A percentile compares a stretch with the other conserved stretches of the same genome.
phyloP scores from a whole-genome alignment of 2,329 filamentous ascomycete species.

The Cadophora sp. region DNA sequence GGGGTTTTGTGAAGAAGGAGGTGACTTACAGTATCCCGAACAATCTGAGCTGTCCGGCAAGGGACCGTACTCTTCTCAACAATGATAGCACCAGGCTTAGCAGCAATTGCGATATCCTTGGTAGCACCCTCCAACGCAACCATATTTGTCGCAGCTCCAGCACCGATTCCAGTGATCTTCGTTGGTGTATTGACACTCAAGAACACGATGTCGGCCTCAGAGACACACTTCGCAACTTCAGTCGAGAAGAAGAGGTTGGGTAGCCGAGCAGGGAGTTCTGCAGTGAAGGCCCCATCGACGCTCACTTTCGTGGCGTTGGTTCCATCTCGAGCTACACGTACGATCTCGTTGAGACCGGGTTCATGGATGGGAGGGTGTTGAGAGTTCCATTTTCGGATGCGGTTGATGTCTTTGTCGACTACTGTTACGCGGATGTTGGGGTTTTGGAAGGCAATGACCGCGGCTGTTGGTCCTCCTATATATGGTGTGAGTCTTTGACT shows the following conservation, averaged over 20 bases:
- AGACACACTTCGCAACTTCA: conserved; percentile 66
- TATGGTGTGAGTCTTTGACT: not conserved
- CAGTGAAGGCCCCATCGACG: conserved; percentile 14
- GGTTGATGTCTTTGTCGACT: conserved; percentile 69
- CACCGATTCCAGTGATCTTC: conserved; percentile 71
- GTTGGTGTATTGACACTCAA: conserved; percentile 81
- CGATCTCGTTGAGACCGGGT: conserved; percentile 71
- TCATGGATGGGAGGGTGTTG: conserved; percentile 76
- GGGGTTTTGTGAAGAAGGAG: conserved; percentile 41
- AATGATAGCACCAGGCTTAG: conserved; percentile 71
- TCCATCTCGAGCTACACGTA: conserved; percentile 64
- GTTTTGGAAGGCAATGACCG: conserved; percentile 76
- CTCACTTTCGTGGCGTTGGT: conserved; percentile 9
- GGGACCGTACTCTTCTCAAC: conserved; percentile 84
- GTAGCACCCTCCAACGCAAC: conserved; percentile 74
- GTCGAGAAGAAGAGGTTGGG: conserved; percentile 79
- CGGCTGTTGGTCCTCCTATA: conserved; percentile 71
- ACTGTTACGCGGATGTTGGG: conserved; percentile 73
- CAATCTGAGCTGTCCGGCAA: conserved; percentile 72
- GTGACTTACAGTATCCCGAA: conserved; percentile 66
- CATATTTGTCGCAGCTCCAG: conserved; percentile 74
- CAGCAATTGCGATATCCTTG: conserved; percentile 68
- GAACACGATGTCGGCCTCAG: conserved; percentile 73
- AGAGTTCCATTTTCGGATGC: conserved; percentile 76
- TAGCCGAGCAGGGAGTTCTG: conserved; percentile 51